phyloP scores from a whole-genome alignment of 352 stramenopile species.

The Globisporangium nunn region DNA sequence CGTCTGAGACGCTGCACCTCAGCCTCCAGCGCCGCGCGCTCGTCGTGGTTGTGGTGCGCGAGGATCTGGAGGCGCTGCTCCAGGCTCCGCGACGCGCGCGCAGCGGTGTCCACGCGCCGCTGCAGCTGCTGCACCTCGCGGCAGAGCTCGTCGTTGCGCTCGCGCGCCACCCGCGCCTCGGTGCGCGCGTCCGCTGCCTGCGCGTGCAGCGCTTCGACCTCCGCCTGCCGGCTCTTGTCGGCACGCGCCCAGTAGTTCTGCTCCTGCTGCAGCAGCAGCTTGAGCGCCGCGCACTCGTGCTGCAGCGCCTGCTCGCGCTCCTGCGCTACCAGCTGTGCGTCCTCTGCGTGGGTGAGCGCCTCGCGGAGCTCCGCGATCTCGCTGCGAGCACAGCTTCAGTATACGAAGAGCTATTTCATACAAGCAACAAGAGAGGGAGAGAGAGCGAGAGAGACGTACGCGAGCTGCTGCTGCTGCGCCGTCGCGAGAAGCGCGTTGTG shows the following conservation, averaged over 20 bases:
- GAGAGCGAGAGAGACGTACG: slow-evolving; percentile 4
- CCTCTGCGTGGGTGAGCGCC: slow-evolving; percentile 15
- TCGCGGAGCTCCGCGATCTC: slow-evolving; percentile 9
- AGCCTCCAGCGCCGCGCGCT: slow-evolving; percentile 21
- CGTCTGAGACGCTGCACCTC: slow-evolving; percentile 31
- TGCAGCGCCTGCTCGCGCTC: slow-evolving; percentile 18
- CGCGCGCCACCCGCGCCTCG: slow-evolving; percentile 20
- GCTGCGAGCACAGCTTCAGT: background rate
- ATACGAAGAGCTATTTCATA: too few relatives aligned
- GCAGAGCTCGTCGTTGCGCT: slow-evolving; percentile 26
- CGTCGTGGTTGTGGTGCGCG: slow-evolving; percentile 35
- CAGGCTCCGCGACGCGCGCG: slow-evolving; percentile 39
- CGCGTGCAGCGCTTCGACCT: slow-evolving; percentile 24
- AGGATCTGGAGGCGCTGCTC: slow-evolving; percentile 41
- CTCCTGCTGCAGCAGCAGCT: slow-evolving; percentile 39
- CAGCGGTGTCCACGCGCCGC: slow-evolving; percentile 36
- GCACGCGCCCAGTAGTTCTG: slow-evolving; percentile 35
- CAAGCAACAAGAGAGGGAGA: background rate
- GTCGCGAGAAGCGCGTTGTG: slow-evolving; percentile 43
- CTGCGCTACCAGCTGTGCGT: slow-evolving; percentile 10
- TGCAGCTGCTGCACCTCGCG: slow-evolving; percentile 40
- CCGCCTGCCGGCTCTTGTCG: slow-evolving; percentile 14
- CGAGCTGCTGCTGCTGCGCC: slow-evolving; percentile 13
- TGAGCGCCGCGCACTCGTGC: slow-evolving; percentile 29
- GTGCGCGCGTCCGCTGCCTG: slow-evolving; percentile 25